These are phyloP conservation scores for Lagenaria siceraria DNA, from an alignment of 306 rosid species.

Conservation along the genomic window DNA sequence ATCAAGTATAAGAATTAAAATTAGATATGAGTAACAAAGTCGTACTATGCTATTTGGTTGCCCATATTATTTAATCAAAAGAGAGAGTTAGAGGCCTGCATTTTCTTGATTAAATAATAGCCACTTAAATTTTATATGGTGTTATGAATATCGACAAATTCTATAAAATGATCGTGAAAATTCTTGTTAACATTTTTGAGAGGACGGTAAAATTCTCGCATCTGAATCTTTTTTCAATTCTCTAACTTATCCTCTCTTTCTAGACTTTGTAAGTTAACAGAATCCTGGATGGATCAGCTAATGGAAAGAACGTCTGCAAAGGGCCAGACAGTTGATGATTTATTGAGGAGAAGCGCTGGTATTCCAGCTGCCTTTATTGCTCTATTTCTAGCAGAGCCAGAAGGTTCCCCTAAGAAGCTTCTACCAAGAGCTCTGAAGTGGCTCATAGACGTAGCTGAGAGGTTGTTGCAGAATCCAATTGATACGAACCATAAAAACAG, in stretches of 20 bases:
- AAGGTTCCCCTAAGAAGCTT: constrained; percentile 93
- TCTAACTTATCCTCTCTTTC: constrained; percentile 8
- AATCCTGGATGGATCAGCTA: constrained; percentile 94
- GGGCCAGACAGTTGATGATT: constrained; percentile 83
- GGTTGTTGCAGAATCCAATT: constrained; percentile 36
- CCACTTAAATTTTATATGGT: neutral
- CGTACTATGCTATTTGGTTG: neutral
- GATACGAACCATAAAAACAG: constrained; percentile 31
- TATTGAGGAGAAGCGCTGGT: constrained; percentile 97
- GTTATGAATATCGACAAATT: neutral
- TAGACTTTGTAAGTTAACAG: constrained; percentile 85
- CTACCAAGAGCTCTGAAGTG: constrained; percentile 81
- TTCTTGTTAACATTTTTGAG: neutral
- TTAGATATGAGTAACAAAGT: neutral
- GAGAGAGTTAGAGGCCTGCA: neutral
- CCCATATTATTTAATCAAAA: neutral
- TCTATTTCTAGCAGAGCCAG: constrained; percentile 96
- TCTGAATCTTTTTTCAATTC: neutral
- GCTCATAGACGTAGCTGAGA: constrained; percentile 76
- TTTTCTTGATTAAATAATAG: neutral
- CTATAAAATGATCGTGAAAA: neutral
- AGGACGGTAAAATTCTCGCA: neutral
- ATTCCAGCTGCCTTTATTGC: constrained; percentile 96
- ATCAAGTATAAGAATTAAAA: neutral
- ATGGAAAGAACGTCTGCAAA: constrained; percentile 83